Base-by-base conservation (phyloP, 148 eudicot species). In the Cornus suecica region DNA sequence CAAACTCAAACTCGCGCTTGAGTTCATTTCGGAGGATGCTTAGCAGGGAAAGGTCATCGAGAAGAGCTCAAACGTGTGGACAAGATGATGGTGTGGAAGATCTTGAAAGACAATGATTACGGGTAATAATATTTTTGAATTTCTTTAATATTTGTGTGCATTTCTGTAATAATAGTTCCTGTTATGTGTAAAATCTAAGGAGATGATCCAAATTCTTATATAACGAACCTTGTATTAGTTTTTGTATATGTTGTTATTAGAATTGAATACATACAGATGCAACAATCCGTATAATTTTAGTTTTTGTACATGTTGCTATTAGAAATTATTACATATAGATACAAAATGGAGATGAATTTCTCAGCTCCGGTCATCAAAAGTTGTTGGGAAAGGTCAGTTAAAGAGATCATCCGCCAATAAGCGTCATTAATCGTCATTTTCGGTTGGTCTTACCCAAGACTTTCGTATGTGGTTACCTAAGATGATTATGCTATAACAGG, bases 21-120 rank as follows among this genome's bases (percentile, higher is more conserved):
- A 81, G 84, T 66, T 89, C 93, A 2, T 91, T 89, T 61, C 80
- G 86, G 68, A 89, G 80, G 79, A 88, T 91, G 63, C 84, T 91
- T 61, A 80, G 80, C 52, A 63, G 86, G 73, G 89, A 88, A 8
- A 73, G 81, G 78, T 87, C 90, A 26, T 87, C 85, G 4, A 73
- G 65, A 20, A 78, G 87, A 67, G 64, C 75, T 64, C 85, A 83
- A 58, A 68, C 66, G 51, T 34, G 72, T 74, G 79, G 65, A 24
- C 66, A 67, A 16, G 88, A 84, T 30, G 62, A 69, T 23, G 86
- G 58, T 4, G 23, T 30, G 15, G 71, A 75, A 42, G 90, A 88
- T 78, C 74, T 74, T 27, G 85, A 86, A 82, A 83, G 88, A 67
- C 89, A 85, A 41, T 79, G 52, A 70, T 41, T 32, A 1, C 74